Evolutionary conservation across 2,329 filamentous ascomycete species (phyloP).

Genomic region (Xylaria sp.): DNA sequence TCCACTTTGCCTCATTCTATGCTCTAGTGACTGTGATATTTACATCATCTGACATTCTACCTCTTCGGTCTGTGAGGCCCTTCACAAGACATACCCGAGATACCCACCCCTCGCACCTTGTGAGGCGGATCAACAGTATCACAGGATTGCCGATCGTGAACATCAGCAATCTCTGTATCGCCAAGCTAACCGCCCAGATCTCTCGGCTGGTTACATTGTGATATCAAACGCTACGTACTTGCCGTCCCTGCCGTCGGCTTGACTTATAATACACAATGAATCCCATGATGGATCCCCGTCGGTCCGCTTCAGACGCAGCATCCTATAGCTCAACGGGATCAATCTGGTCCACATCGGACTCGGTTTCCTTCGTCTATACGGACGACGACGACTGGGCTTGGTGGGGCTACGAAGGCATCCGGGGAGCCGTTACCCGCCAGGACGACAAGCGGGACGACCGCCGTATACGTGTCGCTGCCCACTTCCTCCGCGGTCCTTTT

Average conservation of each 20-base stretch:
- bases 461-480: constrained; percentile 44
- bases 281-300: constrained; percentile 39
- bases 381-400: constrained; percentile 42
- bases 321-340: constrained; percentile 44
- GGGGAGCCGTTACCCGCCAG: constrained; percentile 46
- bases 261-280: constrained; percentile 5
- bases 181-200: constrained; percentile 1
- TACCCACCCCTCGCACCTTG: constrained; percentile 15
- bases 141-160: constrained; percentile 28
- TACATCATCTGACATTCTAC: constrained; percentile 11
- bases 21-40: constrained; percentile 16
- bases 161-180: constrained; percentile 11
- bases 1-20: constrained; percentile 19
- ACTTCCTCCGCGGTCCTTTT: constrained; percentile 48
- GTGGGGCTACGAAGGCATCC: constrained; percentile 43
- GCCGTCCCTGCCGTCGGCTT: neutral
- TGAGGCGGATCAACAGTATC: constrained; percentile 19
- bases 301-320: constrained; percentile 40
- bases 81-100: constrained; percentile 13
- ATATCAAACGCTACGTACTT: constrained; percentile 10
- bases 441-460: constrained; percentile 42
- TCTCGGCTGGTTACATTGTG: constrained; percentile 6
- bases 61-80: constrained; percentile 9
- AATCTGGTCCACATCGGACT: constrained; percentile 45
- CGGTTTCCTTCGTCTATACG: constrained; percentile 46